Percentiles rank a stretch among this genome's conserved stretches.
Evolutionary conservation across 2,329 filamentous ascomycete species (phyloP).

Genomic region (Colletotrichum euphorbiae): DNA sequence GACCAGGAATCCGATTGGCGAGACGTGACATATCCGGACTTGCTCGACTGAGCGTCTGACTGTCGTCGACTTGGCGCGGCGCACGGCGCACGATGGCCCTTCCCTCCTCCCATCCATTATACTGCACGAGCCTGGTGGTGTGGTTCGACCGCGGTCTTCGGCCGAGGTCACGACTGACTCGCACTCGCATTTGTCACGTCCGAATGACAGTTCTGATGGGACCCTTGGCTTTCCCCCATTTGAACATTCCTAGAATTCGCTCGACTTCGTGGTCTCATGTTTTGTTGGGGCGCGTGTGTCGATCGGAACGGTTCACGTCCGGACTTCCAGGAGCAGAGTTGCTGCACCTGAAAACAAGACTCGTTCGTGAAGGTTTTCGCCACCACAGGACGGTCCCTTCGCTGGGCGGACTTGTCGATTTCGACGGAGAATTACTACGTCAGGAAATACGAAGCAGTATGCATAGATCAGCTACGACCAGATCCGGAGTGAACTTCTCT

Average conservation of each 20-base stretch:
- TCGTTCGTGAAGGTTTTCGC: not conserved
- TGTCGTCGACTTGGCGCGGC: not conserved
- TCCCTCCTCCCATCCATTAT: not conserved
- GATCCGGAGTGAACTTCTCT: not conserved
- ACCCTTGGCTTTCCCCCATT: not conserved
- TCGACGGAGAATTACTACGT: not conserved
- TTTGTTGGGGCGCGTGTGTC: not conserved
- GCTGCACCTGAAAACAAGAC: not conserved
- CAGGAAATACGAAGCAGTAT: not conserved
- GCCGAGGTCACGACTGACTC: constrained; percentile 5
- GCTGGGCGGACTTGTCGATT: not conserved
- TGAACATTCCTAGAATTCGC: not conserved
- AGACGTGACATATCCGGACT: constrained; percentile 11
- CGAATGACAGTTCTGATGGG: not conserved
- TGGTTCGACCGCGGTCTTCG: not conserved
- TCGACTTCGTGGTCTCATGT: not conserved
- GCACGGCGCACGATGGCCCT: not conserved
- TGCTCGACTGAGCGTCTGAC: not conserved
- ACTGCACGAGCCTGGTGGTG: constrained; percentile 7
- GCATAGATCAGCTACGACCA: not conserved
- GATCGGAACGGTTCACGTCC: not conserved
- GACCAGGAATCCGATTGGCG: not conserved
- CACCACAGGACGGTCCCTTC: not conserved
- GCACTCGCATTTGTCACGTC: constrained; percentile 16
- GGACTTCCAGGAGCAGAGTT: not conserved